Conservation (phyloP, 148 eudicot genomes). For the Rhododendron henanense region DNA sequence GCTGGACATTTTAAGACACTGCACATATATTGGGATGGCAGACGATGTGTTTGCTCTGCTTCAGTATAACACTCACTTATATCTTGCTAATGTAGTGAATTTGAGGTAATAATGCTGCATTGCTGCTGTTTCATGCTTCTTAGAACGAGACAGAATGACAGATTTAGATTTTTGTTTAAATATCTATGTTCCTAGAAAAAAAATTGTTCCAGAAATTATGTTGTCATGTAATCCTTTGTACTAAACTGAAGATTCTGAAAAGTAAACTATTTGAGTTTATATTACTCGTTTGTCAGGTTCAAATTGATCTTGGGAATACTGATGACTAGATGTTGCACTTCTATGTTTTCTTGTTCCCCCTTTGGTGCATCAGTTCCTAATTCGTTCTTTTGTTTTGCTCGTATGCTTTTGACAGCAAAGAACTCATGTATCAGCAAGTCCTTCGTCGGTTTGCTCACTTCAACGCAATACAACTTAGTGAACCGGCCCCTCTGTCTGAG, state of each 20-base stretch:
- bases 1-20: conserved; percentile 76
- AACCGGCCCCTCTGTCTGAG: conserved; percentile 71
- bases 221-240: background rate
- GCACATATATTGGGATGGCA: conserved; percentile 95
- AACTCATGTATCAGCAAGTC: conserved; percentile 97
- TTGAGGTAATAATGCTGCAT: conserved; percentile 54
- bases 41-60: conserved; percentile 84
- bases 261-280: conserved; percentile 4
- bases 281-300: background rate
- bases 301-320: conserved; percentile 7
- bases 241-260: conserved; percentile 1
- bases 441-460: conserved; percentile 91
- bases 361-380: background rate
- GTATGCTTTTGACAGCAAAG: conserved; percentile 60
- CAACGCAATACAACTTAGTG: conserved; percentile 91
- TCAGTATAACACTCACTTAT: conserved; percentile 84
- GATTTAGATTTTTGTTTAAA: background rate
- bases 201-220: background rate
- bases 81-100: conserved; percentile 87
- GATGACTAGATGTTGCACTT: conserved; percentile 2
- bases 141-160: background rate
- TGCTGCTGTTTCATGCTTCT: background rate
- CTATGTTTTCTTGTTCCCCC: background rate
- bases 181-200: background rate
- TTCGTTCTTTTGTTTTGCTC: conserved; percentile 16